phyloP scores from a whole-genome alignment of 2,329 filamentous ascomycete species.

The Beauveria rudraprayagi region DNA sequence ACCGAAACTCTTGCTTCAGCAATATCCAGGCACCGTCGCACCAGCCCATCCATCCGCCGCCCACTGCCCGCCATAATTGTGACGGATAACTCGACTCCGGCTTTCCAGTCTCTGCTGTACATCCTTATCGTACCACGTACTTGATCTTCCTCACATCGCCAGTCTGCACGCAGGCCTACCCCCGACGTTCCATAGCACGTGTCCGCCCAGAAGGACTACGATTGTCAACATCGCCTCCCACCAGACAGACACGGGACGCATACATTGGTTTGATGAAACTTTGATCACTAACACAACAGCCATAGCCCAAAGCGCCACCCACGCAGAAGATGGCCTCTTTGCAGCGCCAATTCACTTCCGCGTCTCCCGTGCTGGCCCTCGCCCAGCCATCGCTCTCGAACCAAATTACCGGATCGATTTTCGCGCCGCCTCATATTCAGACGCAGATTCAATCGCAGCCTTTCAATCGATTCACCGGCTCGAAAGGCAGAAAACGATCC shows the following conservation, averaged over 20 bases:
- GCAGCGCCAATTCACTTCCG: slow-evolving; percentile 23
- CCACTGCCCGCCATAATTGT: not conserved
- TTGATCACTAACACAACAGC: not conserved
- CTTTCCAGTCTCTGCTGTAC: not conserved
- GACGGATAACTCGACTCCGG: not conserved
- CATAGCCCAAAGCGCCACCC: not conserved
- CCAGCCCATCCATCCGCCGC: not conserved
- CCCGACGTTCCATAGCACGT: not conserved
- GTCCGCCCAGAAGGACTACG: not conserved
- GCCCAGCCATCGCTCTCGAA: slow-evolving; percentile 34
- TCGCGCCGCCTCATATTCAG: slow-evolving; percentile 21
- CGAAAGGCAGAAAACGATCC: slow-evolving; percentile 63
- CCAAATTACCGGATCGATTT: slow-evolving; percentile 29
- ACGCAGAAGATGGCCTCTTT: slow-evolving; percentile 25
- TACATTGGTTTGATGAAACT: slow-evolving; percentile 5
- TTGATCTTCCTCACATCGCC: not conserved
- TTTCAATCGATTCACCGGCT: not conserved
- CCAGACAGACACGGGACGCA: not conserved
- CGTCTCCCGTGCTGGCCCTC: slow-evolving; percentile 36
- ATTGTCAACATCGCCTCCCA: not conserved
- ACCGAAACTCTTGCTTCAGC: not conserved
- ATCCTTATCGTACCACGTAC: not conserved
- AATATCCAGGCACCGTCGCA: not conserved
- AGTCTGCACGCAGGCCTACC: not conserved
- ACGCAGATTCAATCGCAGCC: slow-evolving; percentile 17